Conservation (phyloP, 1,284 basidiomycete species). For the Volvariella volvacea region DNA sequence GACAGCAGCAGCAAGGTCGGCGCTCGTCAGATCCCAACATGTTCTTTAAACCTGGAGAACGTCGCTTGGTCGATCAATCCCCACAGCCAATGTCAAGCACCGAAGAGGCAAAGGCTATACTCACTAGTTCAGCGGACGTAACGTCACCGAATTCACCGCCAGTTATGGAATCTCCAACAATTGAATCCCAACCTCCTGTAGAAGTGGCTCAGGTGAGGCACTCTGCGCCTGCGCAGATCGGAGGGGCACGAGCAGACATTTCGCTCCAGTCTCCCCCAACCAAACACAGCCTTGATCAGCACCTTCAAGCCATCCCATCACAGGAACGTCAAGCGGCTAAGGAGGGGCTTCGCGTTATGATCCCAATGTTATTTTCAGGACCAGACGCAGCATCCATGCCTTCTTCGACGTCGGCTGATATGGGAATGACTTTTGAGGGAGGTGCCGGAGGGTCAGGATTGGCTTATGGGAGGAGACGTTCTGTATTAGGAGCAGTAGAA, state of each 20-base stretch:
- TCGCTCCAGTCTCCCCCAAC: conserved; percentile 17
- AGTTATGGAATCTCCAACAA: too few relatives aligned
- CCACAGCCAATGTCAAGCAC: conserved; percentile 20
- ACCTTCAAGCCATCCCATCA: neutral
- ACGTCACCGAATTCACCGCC: too few relatives aligned
- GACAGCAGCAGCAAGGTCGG: too few relatives aligned
- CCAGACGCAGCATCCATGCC: too few relatives aligned
- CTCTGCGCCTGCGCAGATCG: conserved; percentile 50
- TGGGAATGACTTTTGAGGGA: too few relatives aligned
- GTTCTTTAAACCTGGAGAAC: conserved; percentile 35
- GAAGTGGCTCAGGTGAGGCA: conserved; percentile 10
- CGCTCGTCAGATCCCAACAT: neutral
- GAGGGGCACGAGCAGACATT: conserved; percentile 27
- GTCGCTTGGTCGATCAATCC: conserved; percentile 35
- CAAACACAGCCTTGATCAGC: conserved; percentile 26
- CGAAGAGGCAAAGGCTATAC: too few relatives aligned
- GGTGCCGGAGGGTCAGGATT: conserved; percentile 8
- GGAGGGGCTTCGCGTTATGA: too few relatives aligned
- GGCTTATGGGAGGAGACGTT: conserved; percentile 3
- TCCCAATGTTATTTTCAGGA: too few relatives aligned
- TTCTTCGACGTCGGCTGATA: too few relatives aligned
- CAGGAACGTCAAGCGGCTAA: too few relatives aligned
- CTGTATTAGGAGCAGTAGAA: conserved; percentile 14
- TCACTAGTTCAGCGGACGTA: too few relatives aligned
- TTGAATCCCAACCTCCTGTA: neutral